Evolutionary conservation across 257 asterid species (phyloP), one percentile per base, ranked within the genome.

Genomic region (Ophiorrhiza pumila): DNA sequence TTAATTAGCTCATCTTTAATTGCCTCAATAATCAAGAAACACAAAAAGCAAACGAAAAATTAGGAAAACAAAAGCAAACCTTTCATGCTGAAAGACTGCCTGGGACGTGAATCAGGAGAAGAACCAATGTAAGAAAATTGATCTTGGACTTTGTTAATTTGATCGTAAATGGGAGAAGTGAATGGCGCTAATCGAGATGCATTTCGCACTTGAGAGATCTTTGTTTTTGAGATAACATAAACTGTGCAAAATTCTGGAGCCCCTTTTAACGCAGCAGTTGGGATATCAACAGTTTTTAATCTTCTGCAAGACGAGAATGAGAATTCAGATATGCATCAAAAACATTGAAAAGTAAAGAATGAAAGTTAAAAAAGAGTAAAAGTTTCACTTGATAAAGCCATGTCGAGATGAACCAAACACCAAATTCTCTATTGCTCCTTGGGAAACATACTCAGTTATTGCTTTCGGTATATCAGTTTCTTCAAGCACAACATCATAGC

Each of bases 191-290:
- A 69, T 10, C 96, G 96, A 31, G 87, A 80, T 65, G 96, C 91
- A 74, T 92, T 90, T 79, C 83, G 83, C 52, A 92, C 88, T 4
- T 93, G 85, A 25, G 96, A 88, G 43, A 92, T 84, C 84, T 92
- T 92, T 23, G 92, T 53, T 71, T 90, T 92, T 13, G 98, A 92
- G 77, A 92, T 92, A 20, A 92, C 96, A 69, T 87, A 88, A 62
- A 90, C 90, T 0, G 92, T 87, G 68, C 94, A 84, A 74, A 88
- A 92, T 61, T 92, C 98, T 0, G 98, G 98, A 52, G 95, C 87
- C 47, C 63, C 64, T 82, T 90, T 92, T 14, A 91, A 77, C 22
- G 84, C 80, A 34, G 82, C 80, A 23, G 79, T 80, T 22, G 96
- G 96, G 55, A 80, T 31, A 74, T 92, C 98, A 3, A 75, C 78